These are phyloP conservation scores for Medicago lupulina DNA, from an alignment of 306 rosid species.

Conservation along the genomic window DNA sequence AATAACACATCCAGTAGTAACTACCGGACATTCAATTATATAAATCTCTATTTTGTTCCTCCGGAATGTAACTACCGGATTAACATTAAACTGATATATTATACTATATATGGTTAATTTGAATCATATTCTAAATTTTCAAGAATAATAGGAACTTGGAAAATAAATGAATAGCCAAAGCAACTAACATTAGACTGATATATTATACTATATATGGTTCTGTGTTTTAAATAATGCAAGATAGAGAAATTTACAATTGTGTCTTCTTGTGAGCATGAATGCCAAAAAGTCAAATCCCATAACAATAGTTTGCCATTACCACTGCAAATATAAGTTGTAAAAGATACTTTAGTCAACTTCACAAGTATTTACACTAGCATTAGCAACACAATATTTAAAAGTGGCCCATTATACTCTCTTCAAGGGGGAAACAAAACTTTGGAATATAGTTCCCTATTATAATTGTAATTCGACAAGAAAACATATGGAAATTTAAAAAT, in stretches of 20 bases:
- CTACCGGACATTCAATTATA: too few relatives aligned
- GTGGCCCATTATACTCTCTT: background rate
- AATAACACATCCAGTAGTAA: too few relatives aligned
- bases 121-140: too few relatives aligned
- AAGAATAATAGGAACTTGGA: constrained; percentile 5
- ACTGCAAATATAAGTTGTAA: constrained; percentile 59
- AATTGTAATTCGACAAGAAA: constrained; percentile 14
- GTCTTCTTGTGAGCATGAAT: constrained; percentile 72
- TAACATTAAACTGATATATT: too few relatives aligned
- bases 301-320: constrained; percentile 90
- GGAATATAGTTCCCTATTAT: constrained; percentile 44
- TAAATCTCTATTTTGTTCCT: too few relatives aligned
- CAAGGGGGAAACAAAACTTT: background rate
- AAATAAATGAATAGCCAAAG: background rate
- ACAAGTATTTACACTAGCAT: background rate
- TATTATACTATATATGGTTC: background rate
- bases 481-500: too few relatives aligned
- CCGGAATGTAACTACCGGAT: too few relatives aligned
- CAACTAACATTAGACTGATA: background rate
- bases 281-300: constrained; percentile 73
- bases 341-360: constrained; percentile 36
- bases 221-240: background rate
- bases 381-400: constrained; percentile 10
- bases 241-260: constrained; percentile 66
- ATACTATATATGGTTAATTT: too few relatives aligned